These are phyloP conservation scores for Vitis riparia DNA, from an alignment of 164 flowering plant species.

Conservation along the genomic window DNA sequence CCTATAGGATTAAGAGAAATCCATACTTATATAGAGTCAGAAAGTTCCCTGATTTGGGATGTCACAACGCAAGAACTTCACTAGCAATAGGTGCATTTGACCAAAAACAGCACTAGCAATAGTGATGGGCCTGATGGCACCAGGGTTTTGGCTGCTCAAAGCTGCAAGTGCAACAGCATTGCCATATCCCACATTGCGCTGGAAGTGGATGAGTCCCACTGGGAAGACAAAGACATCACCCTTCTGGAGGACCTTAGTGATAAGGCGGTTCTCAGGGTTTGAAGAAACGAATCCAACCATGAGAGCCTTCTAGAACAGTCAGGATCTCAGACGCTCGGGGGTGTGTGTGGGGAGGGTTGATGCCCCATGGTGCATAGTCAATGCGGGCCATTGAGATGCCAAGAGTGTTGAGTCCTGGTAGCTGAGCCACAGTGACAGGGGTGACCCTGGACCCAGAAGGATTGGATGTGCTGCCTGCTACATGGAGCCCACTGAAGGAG, in stretches of 20 bases:
- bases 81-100: constrained; percentile 2
- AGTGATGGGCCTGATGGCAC: constrained; percentile 3
- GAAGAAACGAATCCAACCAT: constrained; percentile 6
- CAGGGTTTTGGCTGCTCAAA: constrained; percentile 12
- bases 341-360: constrained; percentile 19
- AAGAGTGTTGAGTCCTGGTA: constrained; percentile 18
- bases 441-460: constrained; percentile 11
- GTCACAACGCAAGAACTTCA: neutral
- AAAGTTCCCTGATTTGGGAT: no score
- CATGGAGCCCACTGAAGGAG: constrained; percentile 12
- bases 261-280: constrained; percentile 15
- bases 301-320: constrained; percentile 9
- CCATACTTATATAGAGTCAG: no score
- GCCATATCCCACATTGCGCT: constrained; percentile 2
- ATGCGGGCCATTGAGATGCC: constrained; percentile 15
- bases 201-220: constrained; percentile 9
- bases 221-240: constrained; percentile 24
- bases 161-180: constrained; percentile 10
- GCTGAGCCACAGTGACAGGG: constrained; percentile 6
- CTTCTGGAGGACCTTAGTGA: constrained; percentile 7
- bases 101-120: constrained; percentile 10
- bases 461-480: constrained; percentile 13
- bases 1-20: no score
- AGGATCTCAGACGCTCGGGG: constrained; percentile 18
- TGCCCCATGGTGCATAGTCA: constrained; percentile 14